Evolutionary conservation across 139 green algal species (phyloP), one percentile per base, ranked within the genome.

Genomic region (Mychonastes homosphaera): DNA sequence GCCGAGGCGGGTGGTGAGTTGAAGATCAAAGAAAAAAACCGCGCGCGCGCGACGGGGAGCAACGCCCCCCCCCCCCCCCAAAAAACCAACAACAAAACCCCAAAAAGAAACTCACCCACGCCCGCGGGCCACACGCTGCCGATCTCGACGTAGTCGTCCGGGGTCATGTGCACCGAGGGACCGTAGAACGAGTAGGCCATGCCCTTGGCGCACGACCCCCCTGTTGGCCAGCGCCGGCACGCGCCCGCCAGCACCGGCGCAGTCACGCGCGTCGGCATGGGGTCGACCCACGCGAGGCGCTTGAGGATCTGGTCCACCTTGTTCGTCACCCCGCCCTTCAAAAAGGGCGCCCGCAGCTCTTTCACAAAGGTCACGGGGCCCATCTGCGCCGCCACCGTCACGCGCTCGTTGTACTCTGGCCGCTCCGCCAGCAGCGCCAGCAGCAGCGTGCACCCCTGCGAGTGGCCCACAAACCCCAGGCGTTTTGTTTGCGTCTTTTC

Each of bases 361-460:
- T 71, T 64, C 39, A 73, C 68, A 54, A 76, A 85, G 12, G 72
- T 71, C 3, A 83, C 82, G 0, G 84, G 84, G 4, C 69, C 84
- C 48, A 92, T 43, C 43, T 76, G 68, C 28, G 81, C 69, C 0
- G 70, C 65, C 21, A 82, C 38, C 40, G 50, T 63, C 7, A 90
- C 36, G 51, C 58, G 56, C 18, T 56, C 27, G 18, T 63, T 65
- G 29, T 85, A 64, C 4, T 43, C 40, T 2, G 58, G 41, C 19
- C 77, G 50, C 2, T 54, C 54, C 16, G 59, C 54, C 28, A 91
- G 69, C 19, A 78, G 68, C 26, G 77, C 79, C 26, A 89, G 65
- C 12, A 57, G 39, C 23, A 77, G 28, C 4, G 63, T 74, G 38
- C 45, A 65, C 28, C 72, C 74, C 51, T 84, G 70, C 16, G 56